Evolutionary conservation across 2,329 filamentous ascomycete species (phyloP), one percentile per base, ranked within the genome.

Genomic region (Trichoderma guizhouense): DNA sequence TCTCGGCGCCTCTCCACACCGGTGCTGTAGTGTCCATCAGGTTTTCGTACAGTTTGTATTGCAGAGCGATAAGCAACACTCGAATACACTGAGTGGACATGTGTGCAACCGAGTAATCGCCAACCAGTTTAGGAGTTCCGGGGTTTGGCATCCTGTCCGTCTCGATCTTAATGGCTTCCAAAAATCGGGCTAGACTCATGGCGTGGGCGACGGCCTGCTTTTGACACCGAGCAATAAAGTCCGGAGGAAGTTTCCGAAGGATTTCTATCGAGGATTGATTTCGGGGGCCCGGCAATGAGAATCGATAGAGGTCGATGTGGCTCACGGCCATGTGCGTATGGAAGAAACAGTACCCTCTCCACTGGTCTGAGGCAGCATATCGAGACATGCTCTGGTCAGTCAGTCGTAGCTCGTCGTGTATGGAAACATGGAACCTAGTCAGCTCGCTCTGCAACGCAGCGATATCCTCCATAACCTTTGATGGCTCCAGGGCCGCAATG

Each of bases 141-240:
- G 74, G 75, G 18, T 76, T 67, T 2, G 75, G 76, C 47, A 76
- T 76, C 34, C 75, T 73, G 7, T 78, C 77, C 11, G 78, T 75
- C 57, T 80, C 76, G 7, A 75, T 76, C 67, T 79, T 77, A 6
- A 82, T 77, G 24, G 76, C 77, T n/a, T 79, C 78, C 72, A 79
- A 81, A 71, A 83, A 83, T 2, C 80, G 79, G 7, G 79, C 80
- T 5, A 81, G 74, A 36, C 77, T 80, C 72, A 83, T 77, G 34
- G 82, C 79, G 66, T 82, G 82, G 2, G 80, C 81, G 4, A 83
- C 79, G 1, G 81, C 81, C 65, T 84, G 82, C 62, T 80, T 82
- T 67, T 81, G 81, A 1, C 79, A 82, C 62, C 78, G 78, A 4
- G 76, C 71, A 3, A 83, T 73, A 66, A 83, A 83, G 34, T 82